Conservation (phyloP, 345 rosid genomes). For the Gossypium rotundifolium region DNA sequence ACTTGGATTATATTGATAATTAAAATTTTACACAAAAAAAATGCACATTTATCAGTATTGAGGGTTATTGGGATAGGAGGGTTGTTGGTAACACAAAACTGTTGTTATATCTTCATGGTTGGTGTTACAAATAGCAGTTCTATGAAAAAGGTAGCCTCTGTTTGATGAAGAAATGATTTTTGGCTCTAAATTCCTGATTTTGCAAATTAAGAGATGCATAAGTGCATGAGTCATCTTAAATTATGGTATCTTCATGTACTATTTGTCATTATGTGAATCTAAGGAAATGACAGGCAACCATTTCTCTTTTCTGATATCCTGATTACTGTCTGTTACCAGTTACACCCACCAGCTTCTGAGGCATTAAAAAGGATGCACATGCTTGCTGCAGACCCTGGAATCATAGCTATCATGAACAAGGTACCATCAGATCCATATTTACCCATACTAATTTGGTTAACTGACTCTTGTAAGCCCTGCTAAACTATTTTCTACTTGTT, state of each 20-base stretch:
- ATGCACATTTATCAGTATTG: background rate
- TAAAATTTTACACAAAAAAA: background rate
- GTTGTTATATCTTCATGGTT: background rate
- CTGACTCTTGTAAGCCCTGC: background rate
- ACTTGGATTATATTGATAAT: background rate
- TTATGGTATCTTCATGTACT: constrained; percentile 1
- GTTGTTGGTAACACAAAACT: background rate
- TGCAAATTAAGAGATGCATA: background rate
- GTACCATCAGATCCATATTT: constrained; percentile 22
- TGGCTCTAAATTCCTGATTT: background rate
- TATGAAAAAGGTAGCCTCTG: background rate
- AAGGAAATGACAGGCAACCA: background rate
- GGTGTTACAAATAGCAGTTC: background rate
- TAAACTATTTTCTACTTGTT: constrained; percentile 12
- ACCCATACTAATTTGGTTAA: background rate
- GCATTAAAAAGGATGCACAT: constrained; percentile 92
- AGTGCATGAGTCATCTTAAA: background rate
- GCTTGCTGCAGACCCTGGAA: constrained; percentile 97
- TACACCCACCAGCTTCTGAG: constrained; percentile 79
- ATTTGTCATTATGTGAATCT: background rate
- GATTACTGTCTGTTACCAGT: constrained; percentile 28
- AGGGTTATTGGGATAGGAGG: background rate
- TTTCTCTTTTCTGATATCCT: background rate
- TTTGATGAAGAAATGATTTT: background rate
- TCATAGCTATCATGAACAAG: constrained; percentile 86